Evolutionary conservation across 371 early-diverging fungal genomes (phyloP).

Genomic region (Zychaea mexicana): DNA sequence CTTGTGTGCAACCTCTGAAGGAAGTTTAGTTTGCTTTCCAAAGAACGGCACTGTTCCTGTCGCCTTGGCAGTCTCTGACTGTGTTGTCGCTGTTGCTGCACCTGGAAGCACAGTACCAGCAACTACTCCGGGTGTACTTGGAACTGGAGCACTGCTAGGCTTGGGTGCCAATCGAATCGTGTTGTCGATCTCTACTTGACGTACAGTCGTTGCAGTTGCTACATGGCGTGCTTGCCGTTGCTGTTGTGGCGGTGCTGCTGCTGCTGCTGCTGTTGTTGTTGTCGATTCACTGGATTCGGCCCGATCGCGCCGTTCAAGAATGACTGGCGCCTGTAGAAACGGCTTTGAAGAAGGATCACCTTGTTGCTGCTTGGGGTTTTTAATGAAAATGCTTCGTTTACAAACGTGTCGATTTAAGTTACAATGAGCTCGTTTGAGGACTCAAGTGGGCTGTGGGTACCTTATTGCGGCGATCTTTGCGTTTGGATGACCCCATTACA

Average conservation of each 20-base stretch:
- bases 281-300: not conserved
- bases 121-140: not conserved
- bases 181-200: not conserved
- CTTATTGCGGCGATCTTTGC: not conserved
- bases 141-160: not conserved
- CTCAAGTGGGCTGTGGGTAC: not conserved
- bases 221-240: too few species aligned
- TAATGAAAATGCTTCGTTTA: not conserved
- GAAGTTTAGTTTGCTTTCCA: slow-evolving; percentile 1
- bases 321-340: slow-evolving; percentile 30
- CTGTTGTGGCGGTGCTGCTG: not conserved
- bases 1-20: slow-evolving; percentile 1
- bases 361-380: slow-evolving; percentile 3
- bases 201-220: not conserved
- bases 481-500: not conserved
- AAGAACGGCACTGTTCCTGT: not conserved
- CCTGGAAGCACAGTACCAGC: not conserved
- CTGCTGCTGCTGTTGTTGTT: not conserved
- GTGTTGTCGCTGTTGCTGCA: slow-evolving; percentile 8
- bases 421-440: too few species aligned
- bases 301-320: slow-evolving; percentile 29
- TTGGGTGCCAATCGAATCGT: not conserved
- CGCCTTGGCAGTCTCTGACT: not conserved
- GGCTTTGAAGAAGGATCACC: slow-evolving; percentile 11
- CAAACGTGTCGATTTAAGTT: not conserved